phyloP scores from a whole-genome alignment of 73 alveolate species.

The Blepharisma japonicum region DNA sequence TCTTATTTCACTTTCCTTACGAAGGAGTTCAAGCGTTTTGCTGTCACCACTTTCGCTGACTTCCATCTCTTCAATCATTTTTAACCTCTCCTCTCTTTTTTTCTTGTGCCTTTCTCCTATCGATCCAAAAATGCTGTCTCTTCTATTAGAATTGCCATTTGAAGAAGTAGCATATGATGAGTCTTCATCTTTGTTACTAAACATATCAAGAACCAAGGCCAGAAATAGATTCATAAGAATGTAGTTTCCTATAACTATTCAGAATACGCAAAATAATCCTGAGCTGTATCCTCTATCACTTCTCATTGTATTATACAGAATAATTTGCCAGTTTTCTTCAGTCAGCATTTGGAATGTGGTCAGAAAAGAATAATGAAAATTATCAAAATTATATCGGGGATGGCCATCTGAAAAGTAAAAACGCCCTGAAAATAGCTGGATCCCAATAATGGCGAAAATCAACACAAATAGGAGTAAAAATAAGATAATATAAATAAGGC shows the following conservation, averaged over 20 bases:
- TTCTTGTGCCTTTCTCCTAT: background rate
- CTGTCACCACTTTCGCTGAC: slow-evolving; percentile 8
- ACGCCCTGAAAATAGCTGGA: slow-evolving; percentile 39
- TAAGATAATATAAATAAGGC: slow-evolving; percentile 53
- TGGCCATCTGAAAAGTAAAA: slow-evolving; percentile 44
- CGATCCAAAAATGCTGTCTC: background rate
- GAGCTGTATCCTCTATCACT: slow-evolving; percentile 33
- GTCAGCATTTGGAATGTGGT: slow-evolving; percentile 72
- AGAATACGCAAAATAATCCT: slow-evolving; percentile 67
- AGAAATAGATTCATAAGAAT: slow-evolving; percentile 89
- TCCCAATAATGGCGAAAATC: slow-evolving; percentile 90
- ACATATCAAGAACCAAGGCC: slow-evolving; percentile 88
- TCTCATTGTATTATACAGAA: slow-evolving; percentile 46
- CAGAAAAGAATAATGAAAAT: slow-evolving; percentile 61
- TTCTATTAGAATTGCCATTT: background rate
- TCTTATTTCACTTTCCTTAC: background rate
- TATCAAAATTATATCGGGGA: slow-evolving; percentile 59
- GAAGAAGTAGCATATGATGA: slow-evolving; percentile 35
- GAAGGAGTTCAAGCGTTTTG: background rate
- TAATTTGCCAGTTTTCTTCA: slow-evolving; percentile 73
- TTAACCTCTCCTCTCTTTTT: background rate
- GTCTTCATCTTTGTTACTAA: slow-evolving; percentile 72
- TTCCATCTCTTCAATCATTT: slow-evolving; percentile 29
- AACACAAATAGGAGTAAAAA: slow-evolving; percentile 87
- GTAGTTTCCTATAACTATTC: slow-evolving; percentile 94